Conservation (phyloP, 2,329 filamentous ascomycete species). For the Ophiocordyceps robertsii region DNA sequence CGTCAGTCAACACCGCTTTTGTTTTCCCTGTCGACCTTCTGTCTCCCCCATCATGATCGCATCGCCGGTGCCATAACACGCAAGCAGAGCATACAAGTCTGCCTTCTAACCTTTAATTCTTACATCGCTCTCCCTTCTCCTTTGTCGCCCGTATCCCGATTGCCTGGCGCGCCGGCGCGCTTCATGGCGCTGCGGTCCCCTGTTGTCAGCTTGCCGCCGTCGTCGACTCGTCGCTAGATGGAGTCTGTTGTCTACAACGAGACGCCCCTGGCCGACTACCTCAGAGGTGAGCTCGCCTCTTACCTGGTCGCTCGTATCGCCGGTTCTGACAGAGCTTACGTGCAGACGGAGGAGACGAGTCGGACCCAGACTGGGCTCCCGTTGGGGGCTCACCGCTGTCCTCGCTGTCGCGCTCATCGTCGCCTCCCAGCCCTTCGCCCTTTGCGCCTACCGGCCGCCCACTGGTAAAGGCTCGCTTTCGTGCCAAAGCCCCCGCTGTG, state of each 20-base stretch:
- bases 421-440: constrained; percentile 31
- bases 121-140: neutral
- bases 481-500: constrained; percentile 30
- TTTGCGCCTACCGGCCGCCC: constrained; percentile 46
- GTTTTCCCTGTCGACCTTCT: too few species aligned
- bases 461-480: constrained; percentile 38
- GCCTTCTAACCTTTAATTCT: neutral
- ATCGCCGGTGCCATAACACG: too few species aligned
- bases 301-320: neutral
- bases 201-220: neutral
- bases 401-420: constrained; percentile 22
- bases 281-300: constrained; percentile 53
- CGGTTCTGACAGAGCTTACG: constrained; percentile 3
- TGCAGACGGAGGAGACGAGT: constrained; percentile 34
- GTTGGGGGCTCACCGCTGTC: constrained; percentile 21
- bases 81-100: too few species aligned
- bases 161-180: constrained; percentile 13
- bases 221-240: constrained; percentile 31
- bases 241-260: constrained; percentile 79
- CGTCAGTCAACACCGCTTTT: too few species aligned
- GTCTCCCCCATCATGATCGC: too few species aligned
- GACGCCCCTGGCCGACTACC: constrained; percentile 77
- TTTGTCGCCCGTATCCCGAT: neutral
- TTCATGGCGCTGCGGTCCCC: constrained; percentile 7
- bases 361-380: constrained; percentile 31